phyloP scores from a whole-genome alignment of 495 filamentous ascomycete genomes.

The Neurospora tetraspora region DNA sequence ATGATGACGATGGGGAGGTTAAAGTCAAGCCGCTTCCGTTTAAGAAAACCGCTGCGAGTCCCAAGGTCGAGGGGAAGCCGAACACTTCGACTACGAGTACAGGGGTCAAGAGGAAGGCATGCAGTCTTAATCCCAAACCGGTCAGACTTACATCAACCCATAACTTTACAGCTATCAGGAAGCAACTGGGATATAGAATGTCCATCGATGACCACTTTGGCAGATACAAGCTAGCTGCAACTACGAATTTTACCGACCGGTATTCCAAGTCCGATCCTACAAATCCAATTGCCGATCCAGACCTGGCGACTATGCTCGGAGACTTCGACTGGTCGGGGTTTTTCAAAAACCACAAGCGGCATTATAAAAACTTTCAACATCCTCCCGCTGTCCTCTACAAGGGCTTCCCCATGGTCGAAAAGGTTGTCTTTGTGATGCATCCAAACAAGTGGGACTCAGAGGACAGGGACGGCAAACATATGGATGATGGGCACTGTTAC shows the following conservation, averaged over 20 bases:
- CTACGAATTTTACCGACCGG: background rate
- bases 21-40: background rate
- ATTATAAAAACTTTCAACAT: background rate
- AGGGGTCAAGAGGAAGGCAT: background rate
- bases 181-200: background rate
- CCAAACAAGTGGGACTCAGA: constrained; percentile 1
- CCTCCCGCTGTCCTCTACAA: background rate
- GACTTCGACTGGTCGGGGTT: background rate
- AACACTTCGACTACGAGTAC: background rate
- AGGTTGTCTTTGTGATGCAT: constrained; percentile 14
- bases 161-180: background rate
- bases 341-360: background rate
- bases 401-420: constrained; percentile 13
- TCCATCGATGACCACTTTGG: background rate
- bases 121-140: background rate
- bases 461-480: constrained; percentile 2
- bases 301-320: background rate
- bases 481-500: constrained; percentile 11
- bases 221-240: background rate
- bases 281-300: background rate
- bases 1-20: background rate
- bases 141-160: background rate
- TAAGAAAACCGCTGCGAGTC: background rate
- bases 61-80: background rate
- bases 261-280: background rate